Conservation (phyloP, 768 basidiomycete species). For the Hirschioporus abietinus region DNA sequence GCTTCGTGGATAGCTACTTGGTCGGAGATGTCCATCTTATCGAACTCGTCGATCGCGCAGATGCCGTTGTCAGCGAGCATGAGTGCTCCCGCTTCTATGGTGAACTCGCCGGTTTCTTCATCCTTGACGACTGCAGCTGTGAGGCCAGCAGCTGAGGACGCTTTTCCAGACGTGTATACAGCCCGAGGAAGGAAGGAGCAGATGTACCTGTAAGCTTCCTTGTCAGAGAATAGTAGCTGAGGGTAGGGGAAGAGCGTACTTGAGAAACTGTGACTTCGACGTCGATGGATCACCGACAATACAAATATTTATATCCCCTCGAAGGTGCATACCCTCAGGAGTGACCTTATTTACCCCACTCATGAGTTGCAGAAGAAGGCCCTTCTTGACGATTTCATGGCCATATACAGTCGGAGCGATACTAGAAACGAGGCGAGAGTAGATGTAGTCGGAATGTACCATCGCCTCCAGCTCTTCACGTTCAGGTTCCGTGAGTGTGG, state of each 20-base stretch:
- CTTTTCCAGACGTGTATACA: constrained; percentile 99
- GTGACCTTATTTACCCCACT: constrained; percentile 98
- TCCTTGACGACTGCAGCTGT: constrained; percentile 98
- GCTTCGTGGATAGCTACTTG: constrained; percentile 99
- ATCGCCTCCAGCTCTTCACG: constrained; percentile 92
- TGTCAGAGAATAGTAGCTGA: constrained; percentile 2
- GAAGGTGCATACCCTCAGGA: constrained; percentile 92
- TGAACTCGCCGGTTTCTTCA: constrained; percentile 98
- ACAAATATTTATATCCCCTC: constrained; percentile 98
- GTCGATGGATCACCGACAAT: constrained; percentile 97
- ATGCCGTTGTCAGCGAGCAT: constrained; percentile 99
- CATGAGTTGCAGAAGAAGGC: constrained; percentile 92
- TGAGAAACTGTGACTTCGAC: constrained; percentile 97
- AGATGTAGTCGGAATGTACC: constrained; percentile 94
- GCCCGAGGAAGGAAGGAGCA: constrained; percentile 97
- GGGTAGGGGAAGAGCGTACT: constrained; percentile 47
- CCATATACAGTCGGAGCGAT: constrained; percentile 99
- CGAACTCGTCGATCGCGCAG: constrained; percentile 99
- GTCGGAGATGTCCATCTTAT: constrained; percentile 99
- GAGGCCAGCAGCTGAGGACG: constrained; percentile 96
- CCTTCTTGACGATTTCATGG: constrained; percentile 99
- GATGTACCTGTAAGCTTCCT: constrained; percentile 62
- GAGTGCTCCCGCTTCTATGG: constrained; percentile 96
- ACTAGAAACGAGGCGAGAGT: constrained; percentile 86
- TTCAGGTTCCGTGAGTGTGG: constrained; percentile 87